Evolutionary conservation across 768 basidiomycete genomes (phyloP), one percentile per base, ranked within the genome.

Genomic region (Peribolospora kevripleyi): DNA sequence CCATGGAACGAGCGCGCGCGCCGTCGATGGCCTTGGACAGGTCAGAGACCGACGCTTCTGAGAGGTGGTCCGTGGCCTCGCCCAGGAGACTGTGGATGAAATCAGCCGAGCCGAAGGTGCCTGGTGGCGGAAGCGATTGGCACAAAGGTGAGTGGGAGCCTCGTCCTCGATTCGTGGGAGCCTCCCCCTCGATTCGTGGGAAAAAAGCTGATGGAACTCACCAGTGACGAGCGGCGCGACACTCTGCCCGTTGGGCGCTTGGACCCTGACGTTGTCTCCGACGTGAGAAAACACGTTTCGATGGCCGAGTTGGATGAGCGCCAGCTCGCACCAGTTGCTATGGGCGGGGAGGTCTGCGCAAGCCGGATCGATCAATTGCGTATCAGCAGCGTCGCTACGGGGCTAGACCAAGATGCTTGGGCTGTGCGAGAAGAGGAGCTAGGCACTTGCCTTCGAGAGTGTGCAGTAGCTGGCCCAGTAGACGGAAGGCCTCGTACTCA

Each of bases 271-370:
- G 50, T 72, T 74, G 54, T 84, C 80, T 4, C 90, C 90, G 41
- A 91, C 83, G 61, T 95, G 88, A 39, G 76, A 66, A 68, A 93
- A 95, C 3, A 91, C 79, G 47, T 85, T 70, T 0, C 65, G 59
- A 65, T 87, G 71, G 0, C 88, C 90, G 70, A 86, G 70, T 0
- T 73, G 71, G 42, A 80, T 75, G 9, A 95, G 75, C 0, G 77
- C 72, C 7, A 91, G 72, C 66, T 87, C 82, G 66, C 79, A 80
- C 75, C 79, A 84, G 67, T 85, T 72, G 5, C 65, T 60, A 65
- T 93, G 88, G 0, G 87, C 84, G 3, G 84, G 70, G 65, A 83
- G 88, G 64, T 93, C 85, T 64, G 88, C 85, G 25, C 25, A 25
- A 25, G 25, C 25, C 25, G 25, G 25, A 25, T 25, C 25, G 25